phyloP scores from a whole-genome alignment of 83 land plant species.

The Isoetes engelmannii region DNA sequence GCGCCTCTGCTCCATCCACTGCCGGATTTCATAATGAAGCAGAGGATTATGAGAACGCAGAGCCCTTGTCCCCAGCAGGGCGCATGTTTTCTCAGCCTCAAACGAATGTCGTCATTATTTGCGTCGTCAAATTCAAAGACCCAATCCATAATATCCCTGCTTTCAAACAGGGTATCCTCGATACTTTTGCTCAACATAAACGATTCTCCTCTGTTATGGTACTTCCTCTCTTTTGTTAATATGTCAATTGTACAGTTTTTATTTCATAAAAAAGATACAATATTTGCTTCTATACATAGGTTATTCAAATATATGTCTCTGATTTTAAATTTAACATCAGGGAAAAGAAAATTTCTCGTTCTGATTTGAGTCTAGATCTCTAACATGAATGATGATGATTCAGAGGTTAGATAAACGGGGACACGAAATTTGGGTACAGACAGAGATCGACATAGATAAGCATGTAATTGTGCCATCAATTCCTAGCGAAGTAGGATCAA shows the following conservation, averaged over 20 bases:
- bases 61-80: conserved; percentile 37
- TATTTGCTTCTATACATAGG: background rate
- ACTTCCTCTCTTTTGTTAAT: background rate
- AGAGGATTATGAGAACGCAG: conserved; percentile 2
- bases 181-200: conserved; percentile 35
- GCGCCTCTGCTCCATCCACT: no score
- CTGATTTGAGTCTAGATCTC: background rate
- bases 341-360: background rate
- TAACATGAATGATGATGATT: background rate
- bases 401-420: conserved; percentile 21
- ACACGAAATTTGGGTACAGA: conserved; percentile 28
- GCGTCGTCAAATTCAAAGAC: conserved; percentile 25
- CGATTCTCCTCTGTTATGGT: conserved; percentile 52
- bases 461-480: conserved; percentile 34
- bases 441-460: conserved; percentile 29
- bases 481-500: conserved; percentile 6
- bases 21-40: background rate
- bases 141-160: conserved; percentile 12
- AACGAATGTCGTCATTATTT: conserved; percentile 34
- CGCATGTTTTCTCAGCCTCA: conserved; percentile 29
- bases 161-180: conserved; percentile 17
- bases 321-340: background rate
- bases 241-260: background rate
- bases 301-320: background rate
- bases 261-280: background rate